Percentiles rank a stretch among this genome's conserved stretches.
Conservation (phyloP, 2,329 filamentous ascomycete species). For the Cercospora citrullina region DNA sequence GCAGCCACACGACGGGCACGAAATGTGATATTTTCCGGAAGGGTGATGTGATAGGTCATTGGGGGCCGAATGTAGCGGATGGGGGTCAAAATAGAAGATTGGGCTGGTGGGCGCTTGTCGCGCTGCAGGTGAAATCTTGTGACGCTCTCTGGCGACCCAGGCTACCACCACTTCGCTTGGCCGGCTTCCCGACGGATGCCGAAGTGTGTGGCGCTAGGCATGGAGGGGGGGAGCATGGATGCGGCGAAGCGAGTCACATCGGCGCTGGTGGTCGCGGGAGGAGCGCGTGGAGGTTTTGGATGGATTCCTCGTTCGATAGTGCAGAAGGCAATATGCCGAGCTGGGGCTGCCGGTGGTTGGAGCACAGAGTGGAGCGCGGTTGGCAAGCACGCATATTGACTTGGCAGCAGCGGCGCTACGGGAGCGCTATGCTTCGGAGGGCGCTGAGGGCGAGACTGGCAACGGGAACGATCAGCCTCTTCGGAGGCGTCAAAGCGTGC, state of each 20-base stretch:
- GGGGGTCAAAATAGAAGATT: conserved; percentile 6
- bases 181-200: conserved; percentile 4
- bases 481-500: too few species aligned
- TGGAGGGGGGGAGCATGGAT: not conserved
- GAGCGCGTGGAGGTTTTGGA: not conserved
- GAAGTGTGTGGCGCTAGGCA: not conserved
- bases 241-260: not conserved
- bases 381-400: not conserved
- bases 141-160: not conserved
- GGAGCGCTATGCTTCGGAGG: not conserved
- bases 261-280: not conserved
- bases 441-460: not conserved
- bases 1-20: not conserved
- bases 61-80: not conserved
- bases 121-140: conserved; percentile 18
- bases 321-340: conserved; percentile 2
- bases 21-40: not conserved
- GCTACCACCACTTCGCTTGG: not conserved
- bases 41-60: not conserved
- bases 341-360: not conserved
- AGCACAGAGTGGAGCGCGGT: not conserved
- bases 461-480: not conserved
- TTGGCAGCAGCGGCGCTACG: not conserved
- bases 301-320: not conserved
- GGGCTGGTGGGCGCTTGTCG: conserved; percentile 16